Evolutionary conservation across 345 rosid species (phyloP).

Genomic region (Clausena lansium): DNA sequence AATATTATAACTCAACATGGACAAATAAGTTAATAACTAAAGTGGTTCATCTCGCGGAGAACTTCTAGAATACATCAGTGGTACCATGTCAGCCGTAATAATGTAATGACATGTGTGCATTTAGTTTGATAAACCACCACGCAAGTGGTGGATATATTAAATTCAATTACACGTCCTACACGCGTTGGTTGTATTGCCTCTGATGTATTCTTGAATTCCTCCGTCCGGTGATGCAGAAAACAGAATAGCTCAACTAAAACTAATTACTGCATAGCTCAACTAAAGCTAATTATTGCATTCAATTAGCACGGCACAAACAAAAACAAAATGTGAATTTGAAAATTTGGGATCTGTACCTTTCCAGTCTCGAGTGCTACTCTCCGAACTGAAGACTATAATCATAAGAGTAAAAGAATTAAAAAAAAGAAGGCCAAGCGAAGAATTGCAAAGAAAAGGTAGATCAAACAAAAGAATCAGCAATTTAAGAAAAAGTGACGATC

Average conservation of each 20-base stretch:
- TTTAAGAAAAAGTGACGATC: neutral
- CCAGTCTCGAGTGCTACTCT: slow-evolving; percentile 71
- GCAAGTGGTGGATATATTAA: no score
- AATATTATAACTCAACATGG: neutral
- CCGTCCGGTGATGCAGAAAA: neutral
- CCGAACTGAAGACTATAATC: slow-evolving; percentile 81
- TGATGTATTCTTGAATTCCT: no score
- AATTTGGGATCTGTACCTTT: slow-evolving; percentile 46
- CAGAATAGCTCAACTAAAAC: neutral
- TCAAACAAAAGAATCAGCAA: no score
- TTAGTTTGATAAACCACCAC: no score
- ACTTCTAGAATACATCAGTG: no score
- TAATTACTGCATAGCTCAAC: neutral
- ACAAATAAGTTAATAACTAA: neutral
- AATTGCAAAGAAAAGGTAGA: neutral
- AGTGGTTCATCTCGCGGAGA: no score
- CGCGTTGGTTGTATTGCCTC: no score
- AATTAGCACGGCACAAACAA: neutral
- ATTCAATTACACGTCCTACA: no score
- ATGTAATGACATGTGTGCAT: no score
- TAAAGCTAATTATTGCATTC: neutral
- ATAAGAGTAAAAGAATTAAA: neutral
- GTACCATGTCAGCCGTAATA: no score
- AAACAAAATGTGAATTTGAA: neutral
- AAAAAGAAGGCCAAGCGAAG: neutral